phyloP scores from a whole-genome alignment of 306 rosid species.

The Prunus mira region DNA sequence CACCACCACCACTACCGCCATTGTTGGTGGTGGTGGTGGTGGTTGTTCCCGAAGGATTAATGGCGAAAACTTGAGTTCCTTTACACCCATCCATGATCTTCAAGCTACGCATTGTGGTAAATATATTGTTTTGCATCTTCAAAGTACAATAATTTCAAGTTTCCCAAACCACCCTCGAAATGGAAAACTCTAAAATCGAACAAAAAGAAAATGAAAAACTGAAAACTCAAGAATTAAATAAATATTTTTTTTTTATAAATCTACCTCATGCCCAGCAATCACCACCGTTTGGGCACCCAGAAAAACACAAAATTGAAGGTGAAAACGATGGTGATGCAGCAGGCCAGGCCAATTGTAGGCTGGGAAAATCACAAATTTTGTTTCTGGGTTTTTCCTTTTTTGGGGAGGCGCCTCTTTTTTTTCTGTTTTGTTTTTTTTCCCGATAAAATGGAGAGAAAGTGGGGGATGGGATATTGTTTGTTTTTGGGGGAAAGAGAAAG shows the following conservation, averaged over 20 bases:
- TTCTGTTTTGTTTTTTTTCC: background rate
- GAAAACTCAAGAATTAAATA: background rate
- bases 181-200: background rate
- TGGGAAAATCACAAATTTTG: slow-evolving; percentile 8
- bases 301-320: background rate
- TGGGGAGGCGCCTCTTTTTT: background rate
- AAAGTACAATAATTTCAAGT: background rate
- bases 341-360: slow-evolving; percentile 16
- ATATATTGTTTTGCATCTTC: slow-evolving; percentile 75
- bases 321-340: slow-evolving; percentile 26
- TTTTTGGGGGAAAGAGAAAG: background rate
- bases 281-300: slow-evolving; percentile 24
- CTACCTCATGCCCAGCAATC: slow-evolving; percentile 24
- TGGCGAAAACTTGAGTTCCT: slow-evolving; percentile 60
- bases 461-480: background rate
- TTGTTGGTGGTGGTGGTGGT: slow-evolving; percentile 7
- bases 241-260: background rate
- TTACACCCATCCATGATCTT: slow-evolving; percentile 87
- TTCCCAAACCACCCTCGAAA: background rate
- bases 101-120: slow-evolving; percentile 71
- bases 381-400: slow-evolving; percentile 4
- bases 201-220: background rate
- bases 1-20: slow-evolving; percentile 18
- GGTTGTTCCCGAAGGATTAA: slow-evolving; percentile 36
- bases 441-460: slow-evolving; percentile 22